Evolutionary conservation across 2,329 filamentous ascomycete species (phyloP).

Genomic region (Colletotrichum salicis): DNA sequence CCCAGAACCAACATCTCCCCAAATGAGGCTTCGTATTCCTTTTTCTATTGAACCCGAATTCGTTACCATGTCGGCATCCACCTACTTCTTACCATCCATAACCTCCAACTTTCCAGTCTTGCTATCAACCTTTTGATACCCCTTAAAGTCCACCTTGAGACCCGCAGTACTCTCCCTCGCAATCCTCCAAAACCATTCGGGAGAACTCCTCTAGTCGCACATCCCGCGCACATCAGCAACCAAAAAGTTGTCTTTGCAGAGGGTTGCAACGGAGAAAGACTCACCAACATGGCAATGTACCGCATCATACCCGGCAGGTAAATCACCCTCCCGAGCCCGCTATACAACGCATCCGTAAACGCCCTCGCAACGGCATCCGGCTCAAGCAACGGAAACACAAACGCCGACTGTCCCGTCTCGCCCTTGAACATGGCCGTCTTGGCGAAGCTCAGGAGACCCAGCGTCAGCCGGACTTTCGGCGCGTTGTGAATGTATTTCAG

Average conservation of each 20-base stretch:
- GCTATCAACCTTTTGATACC: background rate
- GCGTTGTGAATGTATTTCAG: constrained; percentile 42
- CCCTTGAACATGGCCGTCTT: constrained; percentile 43
- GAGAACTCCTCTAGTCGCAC: background rate
- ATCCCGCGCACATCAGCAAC: background rate
- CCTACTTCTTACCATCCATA: no score
- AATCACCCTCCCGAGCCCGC: constrained; percentile 42
- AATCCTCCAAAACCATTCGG: background rate
- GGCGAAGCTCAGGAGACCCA: constrained; percentile 44
- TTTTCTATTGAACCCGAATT: no score
- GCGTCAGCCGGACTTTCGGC: constrained; percentile 40
- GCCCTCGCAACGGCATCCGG: constrained; percentile 43
- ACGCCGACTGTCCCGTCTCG: constrained; percentile 38
- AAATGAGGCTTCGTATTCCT: no score
- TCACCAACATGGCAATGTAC: constrained; percentile 34
- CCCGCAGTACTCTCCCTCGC: background rate
- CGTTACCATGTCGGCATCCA: no score
- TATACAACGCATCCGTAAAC: constrained; percentile 42
- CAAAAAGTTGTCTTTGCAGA: background rate
- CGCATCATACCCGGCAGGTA: constrained; percentile 43
- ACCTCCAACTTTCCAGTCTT: background rate
- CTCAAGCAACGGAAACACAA: constrained; percentile 44
- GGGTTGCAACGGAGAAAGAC: background rate
- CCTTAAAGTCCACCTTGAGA: background rate
- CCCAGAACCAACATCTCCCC: background rate